Evolutionary conservation across 2,329 filamentous ascomycete species (phyloP).

Genomic region (Parafenestella ontariensis): DNA sequence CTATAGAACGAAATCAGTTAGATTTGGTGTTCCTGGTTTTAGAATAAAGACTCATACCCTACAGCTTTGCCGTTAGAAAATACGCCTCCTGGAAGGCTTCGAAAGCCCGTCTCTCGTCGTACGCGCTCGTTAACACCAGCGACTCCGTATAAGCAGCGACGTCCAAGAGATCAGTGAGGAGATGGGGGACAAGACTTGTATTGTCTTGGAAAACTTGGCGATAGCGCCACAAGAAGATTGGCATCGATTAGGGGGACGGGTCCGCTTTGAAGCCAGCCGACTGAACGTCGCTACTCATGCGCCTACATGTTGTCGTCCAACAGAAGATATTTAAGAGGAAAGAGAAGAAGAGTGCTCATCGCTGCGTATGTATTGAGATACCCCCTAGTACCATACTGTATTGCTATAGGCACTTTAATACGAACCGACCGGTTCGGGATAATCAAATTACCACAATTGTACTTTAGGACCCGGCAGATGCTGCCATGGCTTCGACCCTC

Average conservation of each 20-base stretch:
- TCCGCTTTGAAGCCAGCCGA: not conserved
- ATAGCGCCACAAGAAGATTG: not conserved
- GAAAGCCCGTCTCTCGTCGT: conserved; percentile 18
- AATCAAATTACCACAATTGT: not conserved
- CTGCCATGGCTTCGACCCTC: not conserved
- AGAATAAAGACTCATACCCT: conserved; percentile 23
- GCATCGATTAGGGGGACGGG: not conserved
- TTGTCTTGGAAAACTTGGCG: not conserved
- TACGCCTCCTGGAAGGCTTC: conserved; percentile 29
- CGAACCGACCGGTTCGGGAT: conserved; percentile 8
- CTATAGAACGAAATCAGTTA: conserved; percentile 5
- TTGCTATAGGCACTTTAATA: conserved; percentile 14
- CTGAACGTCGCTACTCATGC: not conserved
- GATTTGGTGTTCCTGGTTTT: not conserved
- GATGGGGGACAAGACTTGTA: conserved; percentile 1
- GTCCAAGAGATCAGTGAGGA: not conserved
- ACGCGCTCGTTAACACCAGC: conserved; percentile 25
- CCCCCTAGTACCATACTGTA: conserved; percentile 7
- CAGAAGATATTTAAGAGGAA: not conserved
- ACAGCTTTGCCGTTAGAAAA: conserved; percentile 29
- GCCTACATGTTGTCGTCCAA: too few species aligned
- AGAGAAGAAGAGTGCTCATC: not conserved
- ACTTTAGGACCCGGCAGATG: not conserved
- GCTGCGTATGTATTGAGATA: conserved; percentile 1
- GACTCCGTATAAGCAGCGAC: conserved; percentile 18